These are phyloP conservation scores for Tulasnella sp. DNA, from an alignment of 768 basidiomycete genomes.

Conservation along the genomic window DNA sequence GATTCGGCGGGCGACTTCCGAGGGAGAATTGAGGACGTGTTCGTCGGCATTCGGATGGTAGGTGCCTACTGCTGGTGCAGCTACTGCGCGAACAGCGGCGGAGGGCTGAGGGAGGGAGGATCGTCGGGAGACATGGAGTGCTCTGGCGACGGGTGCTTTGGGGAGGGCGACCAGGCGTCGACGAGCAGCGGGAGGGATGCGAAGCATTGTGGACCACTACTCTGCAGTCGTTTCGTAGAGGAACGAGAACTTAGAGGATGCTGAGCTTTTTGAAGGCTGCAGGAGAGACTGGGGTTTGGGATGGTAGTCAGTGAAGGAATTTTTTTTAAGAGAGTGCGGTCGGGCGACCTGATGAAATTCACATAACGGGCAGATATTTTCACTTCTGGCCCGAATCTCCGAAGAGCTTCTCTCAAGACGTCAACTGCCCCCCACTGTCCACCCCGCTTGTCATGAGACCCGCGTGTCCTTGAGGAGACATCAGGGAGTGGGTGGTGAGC, in stretches of 20 bases:
- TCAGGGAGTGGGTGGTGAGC: neutral
- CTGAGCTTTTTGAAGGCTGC: too few relatives aligned
- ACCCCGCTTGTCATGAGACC: neutral
- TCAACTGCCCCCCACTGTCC: neutral
- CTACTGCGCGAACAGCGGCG: constrained; percentile 53
- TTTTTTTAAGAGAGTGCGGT: neutral
- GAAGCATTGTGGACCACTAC: neutral
- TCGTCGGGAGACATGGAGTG: constrained; percentile 41
- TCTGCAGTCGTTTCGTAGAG: neutral
- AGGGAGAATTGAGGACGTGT: constrained; percentile 70
- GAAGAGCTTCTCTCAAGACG: constrained; percentile 1
- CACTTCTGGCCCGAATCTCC: neutral
- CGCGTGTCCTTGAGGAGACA: neutral
- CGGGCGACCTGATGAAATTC: neutral
- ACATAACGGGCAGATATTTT: neutral
- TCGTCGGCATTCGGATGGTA: constrained; percentile 22
- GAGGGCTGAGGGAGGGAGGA: constrained; percentile 40
- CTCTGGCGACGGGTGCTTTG: neutral
- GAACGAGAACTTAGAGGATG: neutral
- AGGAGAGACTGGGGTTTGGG: neutral
- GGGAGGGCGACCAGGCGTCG: constrained; percentile 7
- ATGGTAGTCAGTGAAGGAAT: constrained; percentile 1
- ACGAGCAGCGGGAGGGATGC: neutral
- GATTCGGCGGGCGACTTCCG: constrained; percentile 85
- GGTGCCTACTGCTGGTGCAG: constrained; percentile 35